phyloP scores from a whole-genome alignment of 495 filamentous ascomycete species.

The Xylaria longipes region DNA sequence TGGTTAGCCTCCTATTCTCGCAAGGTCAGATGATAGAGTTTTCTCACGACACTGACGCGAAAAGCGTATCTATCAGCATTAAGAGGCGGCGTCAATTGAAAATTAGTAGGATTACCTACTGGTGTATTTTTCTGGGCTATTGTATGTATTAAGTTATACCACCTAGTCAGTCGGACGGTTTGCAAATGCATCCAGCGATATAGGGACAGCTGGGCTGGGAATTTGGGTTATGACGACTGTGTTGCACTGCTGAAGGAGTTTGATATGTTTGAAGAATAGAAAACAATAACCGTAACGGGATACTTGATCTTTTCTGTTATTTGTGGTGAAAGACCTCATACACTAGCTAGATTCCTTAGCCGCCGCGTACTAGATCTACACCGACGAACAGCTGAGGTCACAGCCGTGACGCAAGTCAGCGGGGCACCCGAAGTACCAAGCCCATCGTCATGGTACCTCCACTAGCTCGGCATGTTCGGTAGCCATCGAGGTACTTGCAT shows the following conservation, averaged over 20 bases:
- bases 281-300: slow-evolving; percentile 14
- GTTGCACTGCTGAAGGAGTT: slow-evolving; percentile 19
- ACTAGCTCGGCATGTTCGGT: neutral
- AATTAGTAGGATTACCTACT: slow-evolving; percentile 14
- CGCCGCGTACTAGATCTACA: neutral
- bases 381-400: neutral
- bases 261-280: slow-evolving; percentile 2
- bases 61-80: slow-evolving; percentile 35
- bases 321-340: neutral
- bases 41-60: slow-evolving; percentile 27
- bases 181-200: slow-evolving; percentile 25
- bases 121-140: slow-evolving; percentile 30
- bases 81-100: slow-evolving; percentile 34
- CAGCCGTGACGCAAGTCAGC: slow-evolving; percentile 1
- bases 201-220: slow-evolving; percentile 40
- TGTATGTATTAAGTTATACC: slow-evolving; percentile 39
- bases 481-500: neutral
- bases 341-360: neutral
- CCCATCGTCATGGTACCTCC: neutral
- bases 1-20: neutral
- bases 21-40: slow-evolving; percentile 23
- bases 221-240: slow-evolving; percentile 31
- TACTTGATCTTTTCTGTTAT: neutral
- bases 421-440: neutral
- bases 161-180: slow-evolving; percentile 20